These are phyloP conservation scores for Glarea lozoyensis DNA, from an alignment of 495 filamentous ascomycete genomes.

Conservation along the genomic window DNA sequence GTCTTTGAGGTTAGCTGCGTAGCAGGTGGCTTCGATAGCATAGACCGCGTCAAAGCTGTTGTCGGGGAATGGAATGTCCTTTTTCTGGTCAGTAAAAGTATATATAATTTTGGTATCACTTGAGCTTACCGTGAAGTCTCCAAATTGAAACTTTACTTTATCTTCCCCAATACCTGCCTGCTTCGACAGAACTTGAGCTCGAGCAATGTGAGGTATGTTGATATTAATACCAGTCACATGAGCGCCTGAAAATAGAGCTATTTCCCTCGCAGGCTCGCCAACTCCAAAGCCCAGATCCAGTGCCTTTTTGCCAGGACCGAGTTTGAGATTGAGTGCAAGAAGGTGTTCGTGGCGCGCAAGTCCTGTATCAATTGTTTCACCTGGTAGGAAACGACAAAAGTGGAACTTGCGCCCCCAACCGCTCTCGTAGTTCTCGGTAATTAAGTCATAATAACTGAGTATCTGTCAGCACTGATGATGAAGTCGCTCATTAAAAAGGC, in stretches of 20 bases:
- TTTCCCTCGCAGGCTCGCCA: slow-evolving; percentile 94
- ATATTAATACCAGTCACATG: slow-evolving; percentile 95
- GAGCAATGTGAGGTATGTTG: slow-evolving; percentile 99
- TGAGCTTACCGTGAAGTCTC: slow-evolving; percentile 81
- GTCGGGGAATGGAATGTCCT: slow-evolving; percentile 95
- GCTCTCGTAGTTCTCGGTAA: slow-evolving; percentile 95
- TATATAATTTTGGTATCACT: not conserved
- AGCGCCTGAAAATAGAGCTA: slow-evolving; percentile 86
- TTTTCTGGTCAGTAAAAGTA: slow-evolving; percentile 5
- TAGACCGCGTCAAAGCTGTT: slow-evolving; percentile 94
- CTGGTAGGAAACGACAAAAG: slow-evolving; percentile 91
- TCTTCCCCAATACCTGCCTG: slow-evolving; percentile 73
- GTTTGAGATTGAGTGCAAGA: slow-evolving; percentile 81
- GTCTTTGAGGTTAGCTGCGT: slow-evolving; percentile 88
- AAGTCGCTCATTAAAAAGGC: too few species aligned
- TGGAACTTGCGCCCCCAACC: slow-evolving; percentile 95
- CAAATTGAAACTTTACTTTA: slow-evolving; percentile 86
- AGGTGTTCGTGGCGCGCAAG: slow-evolving; percentile 98
- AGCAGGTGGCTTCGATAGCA: slow-evolving; percentile 95
- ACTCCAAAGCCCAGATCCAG: slow-evolving; percentile 97
- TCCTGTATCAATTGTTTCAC: slow-evolving; percentile 84
- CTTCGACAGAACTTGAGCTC: slow-evolving; percentile 75
- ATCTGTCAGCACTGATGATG: too few species aligned
- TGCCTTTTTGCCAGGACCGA: slow-evolving; percentile 80
- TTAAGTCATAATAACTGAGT: slow-evolving; percentile 99